A percentile compares a stretch with the other conserved stretches of the same genome.
These are phyloP conservation scores for Moesziomyces sp. DNA, from an alignment of 1,284 basidiomycete species.

Conservation along the genomic window DNA sequence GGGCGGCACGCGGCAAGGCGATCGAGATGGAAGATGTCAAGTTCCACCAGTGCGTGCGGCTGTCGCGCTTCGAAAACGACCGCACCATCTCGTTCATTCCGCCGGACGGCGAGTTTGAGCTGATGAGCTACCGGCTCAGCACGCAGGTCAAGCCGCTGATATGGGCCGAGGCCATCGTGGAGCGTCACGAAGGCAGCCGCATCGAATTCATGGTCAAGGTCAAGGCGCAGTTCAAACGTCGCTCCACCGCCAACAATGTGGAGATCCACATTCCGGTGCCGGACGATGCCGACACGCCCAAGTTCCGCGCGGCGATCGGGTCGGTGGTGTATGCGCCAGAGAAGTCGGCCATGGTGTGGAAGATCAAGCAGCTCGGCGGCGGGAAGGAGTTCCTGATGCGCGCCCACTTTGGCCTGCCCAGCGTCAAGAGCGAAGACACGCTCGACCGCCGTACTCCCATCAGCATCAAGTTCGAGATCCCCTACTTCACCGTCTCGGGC, in stretches of 20 bases:
- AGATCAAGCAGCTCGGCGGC: slow-evolving; percentile 67
- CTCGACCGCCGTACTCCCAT: slow-evolving; percentile 91
- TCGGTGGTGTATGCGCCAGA: slow-evolving; percentile 66
- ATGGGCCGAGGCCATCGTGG: slow-evolving; percentile 97
- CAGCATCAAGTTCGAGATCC: slow-evolving; percentile 96
- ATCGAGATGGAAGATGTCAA: slow-evolving; percentile 99
- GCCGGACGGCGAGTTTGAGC: slow-evolving; percentile 97
- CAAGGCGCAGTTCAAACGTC: slow-evolving; percentile 96
- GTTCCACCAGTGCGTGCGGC: slow-evolving; percentile 99
- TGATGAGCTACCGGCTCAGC: slow-evolving; percentile 95
- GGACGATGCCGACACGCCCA: slow-evolving; percentile 97
- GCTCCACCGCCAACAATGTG: slow-evolving; percentile 97
- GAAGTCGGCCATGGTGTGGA: slow-evolving; percentile 67
- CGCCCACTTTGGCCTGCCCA: slow-evolving; percentile 67
- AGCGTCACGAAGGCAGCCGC: slow-evolving; percentile 89
- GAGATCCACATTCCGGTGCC: slow-evolving; percentile 98
- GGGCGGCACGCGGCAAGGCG: slow-evolving; percentile 93
- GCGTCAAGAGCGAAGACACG: slow-evolving; percentile 73
- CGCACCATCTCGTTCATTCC: slow-evolving; percentile 99
- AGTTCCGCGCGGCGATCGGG: slow-evolving; percentile 76
- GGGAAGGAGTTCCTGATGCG: slow-evolving; percentile 67
- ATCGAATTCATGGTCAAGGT: slow-evolving; percentile 99
- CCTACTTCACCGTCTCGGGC: slow-evolving; percentile 92
- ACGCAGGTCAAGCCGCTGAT: slow-evolving; percentile 97
- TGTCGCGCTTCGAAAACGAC: slow-evolving; percentile 99